Percentiles rank a stretch among this genome's conserved stretches.
phyloP scores from a whole-genome alignment of 1,284 basidiomycete species.

The Tilletia indica region DNA sequence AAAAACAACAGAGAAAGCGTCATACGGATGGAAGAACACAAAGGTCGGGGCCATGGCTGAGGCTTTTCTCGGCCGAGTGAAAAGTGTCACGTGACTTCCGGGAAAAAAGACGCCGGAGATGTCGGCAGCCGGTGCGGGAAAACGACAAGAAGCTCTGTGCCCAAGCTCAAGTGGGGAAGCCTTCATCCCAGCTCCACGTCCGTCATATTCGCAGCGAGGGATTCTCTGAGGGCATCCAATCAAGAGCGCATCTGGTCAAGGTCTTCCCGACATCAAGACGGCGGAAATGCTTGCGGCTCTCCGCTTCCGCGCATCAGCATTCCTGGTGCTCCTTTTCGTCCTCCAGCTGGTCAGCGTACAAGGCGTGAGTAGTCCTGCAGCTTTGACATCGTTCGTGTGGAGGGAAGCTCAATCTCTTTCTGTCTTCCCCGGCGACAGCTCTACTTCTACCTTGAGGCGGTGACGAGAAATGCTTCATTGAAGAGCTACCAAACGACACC shows the following conservation, averaged over 20 bases:
- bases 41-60: background rate
- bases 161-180: no score
- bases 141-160: no score
- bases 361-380: background rate
- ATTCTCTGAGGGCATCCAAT: no score
- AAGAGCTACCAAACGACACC: constrained; percentile 94
- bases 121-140: no score
- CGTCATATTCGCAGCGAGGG: no score
- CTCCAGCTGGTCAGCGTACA: constrained; percentile 13
- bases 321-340: constrained; percentile 1
- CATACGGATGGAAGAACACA: background rate
- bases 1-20: constrained; percentile 2
- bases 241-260: no score
- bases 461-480: constrained; percentile 74
- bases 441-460: constrained; percentile 59
- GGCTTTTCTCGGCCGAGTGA: background rate
- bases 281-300: background rate
- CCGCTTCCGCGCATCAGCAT: background rate
- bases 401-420: no score
- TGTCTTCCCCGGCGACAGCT: constrained; percentile 30
- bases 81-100: background rate
- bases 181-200: no score
- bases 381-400: background rate
- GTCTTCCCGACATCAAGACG: no score
- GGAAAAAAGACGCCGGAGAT: no score